phyloP scores from a whole-genome alignment of 768 basidiomycete genomes.

The Neoboletus magnificus region DNA sequence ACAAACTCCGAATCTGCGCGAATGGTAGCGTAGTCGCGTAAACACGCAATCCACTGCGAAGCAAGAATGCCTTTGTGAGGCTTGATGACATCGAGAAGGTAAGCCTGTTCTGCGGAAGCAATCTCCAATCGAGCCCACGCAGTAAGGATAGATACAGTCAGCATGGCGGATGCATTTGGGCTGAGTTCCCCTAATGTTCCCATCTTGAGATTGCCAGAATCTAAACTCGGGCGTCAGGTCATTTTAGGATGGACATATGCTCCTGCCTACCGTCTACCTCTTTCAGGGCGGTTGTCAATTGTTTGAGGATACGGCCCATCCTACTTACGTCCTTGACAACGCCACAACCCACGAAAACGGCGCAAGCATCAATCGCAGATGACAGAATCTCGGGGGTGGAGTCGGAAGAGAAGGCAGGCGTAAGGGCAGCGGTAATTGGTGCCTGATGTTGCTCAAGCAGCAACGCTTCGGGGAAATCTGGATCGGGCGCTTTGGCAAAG shows the following conservation, averaged over 20 bases:
- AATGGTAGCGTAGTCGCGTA: constrained; percentile 91
- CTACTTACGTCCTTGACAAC: constrained; percentile 84
- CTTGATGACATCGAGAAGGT: constrained; percentile 76
- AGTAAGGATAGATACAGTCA: constrained; percentile 86
- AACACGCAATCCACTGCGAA: constrained; percentile 80
- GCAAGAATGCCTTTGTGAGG: constrained; percentile 75
- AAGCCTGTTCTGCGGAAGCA: constrained; percentile 67
- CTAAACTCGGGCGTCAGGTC: constrained; percentile 40
- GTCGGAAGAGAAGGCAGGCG: constrained; percentile 93
- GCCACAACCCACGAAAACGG: constrained; percentile 92
- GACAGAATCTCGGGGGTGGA: constrained; percentile 94
- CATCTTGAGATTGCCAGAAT: constrained; percentile 76
- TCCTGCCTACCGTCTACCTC: constrained; percentile 73
- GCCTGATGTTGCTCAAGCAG: constrained; percentile 97
- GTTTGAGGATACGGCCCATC: constrained; percentile 93
- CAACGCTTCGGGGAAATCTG: constrained; percentile 86
- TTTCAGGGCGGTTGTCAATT: constrained; percentile 82
- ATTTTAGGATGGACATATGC: neutral
- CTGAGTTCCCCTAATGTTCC: constrained; percentile 86
- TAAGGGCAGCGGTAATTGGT: constrained; percentile 94
- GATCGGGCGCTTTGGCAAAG: constrained; percentile 84
- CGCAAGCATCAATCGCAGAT: constrained; percentile 89
- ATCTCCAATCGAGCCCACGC: constrained; percentile 95
- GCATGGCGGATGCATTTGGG: constrained; percentile 93
- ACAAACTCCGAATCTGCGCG: constrained; percentile 85